Percentiles rank a stretch among this genome's conserved stretches.
Conservation (phyloP, 164 flowering plant species). For the Berberis thunbergii region DNA sequence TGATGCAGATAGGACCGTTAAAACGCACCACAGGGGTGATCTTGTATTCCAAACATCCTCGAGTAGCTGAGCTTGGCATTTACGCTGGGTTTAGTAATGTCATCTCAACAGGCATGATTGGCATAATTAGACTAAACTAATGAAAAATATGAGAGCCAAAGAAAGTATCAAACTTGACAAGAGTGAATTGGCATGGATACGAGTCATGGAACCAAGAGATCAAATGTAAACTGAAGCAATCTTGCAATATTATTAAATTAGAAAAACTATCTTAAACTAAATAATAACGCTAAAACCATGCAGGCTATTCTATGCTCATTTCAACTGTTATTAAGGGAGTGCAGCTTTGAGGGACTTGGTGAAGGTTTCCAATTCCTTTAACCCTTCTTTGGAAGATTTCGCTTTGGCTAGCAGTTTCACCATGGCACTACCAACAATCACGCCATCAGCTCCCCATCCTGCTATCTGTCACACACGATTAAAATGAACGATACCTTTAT, state of each 20-base stretch:
- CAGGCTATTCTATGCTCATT: background rate
- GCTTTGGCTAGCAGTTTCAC: slow-evolving; percentile 75
- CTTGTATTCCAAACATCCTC: too few relatives aligned
- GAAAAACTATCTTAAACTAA: background rate
- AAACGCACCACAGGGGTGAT: too few relatives aligned
- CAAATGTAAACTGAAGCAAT: background rate
- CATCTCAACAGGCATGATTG: too few relatives aligned
- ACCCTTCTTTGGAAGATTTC: slow-evolving; percentile 66
- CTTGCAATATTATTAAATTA: background rate
- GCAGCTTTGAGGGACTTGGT: slow-evolving; percentile 65
- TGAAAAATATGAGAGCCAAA: too few relatives aligned
- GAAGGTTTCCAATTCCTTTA: slow-evolving; percentile 61
- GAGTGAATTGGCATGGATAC: too few relatives aligned
- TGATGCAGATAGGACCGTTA: too few relatives aligned
- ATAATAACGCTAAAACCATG: background rate
- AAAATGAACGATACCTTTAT: background rate
- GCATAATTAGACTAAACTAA: too few relatives aligned
- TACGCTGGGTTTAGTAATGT: too few relatives aligned
- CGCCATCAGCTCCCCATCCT: slow-evolving; percentile 97
- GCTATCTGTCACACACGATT: slow-evolving; percentile 41
- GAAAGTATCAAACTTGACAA: too few relatives aligned
- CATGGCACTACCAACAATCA: slow-evolving; percentile 92
- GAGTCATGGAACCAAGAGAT: too few relatives aligned
- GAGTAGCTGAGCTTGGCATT: too few relatives aligned
- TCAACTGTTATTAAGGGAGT: slow-evolving; percentile 27